These are phyloP conservation scores for Fraxinus cuspidata DNA, from an alignment of 257 asterid genomes.

Conservation along the genomic window DNA sequence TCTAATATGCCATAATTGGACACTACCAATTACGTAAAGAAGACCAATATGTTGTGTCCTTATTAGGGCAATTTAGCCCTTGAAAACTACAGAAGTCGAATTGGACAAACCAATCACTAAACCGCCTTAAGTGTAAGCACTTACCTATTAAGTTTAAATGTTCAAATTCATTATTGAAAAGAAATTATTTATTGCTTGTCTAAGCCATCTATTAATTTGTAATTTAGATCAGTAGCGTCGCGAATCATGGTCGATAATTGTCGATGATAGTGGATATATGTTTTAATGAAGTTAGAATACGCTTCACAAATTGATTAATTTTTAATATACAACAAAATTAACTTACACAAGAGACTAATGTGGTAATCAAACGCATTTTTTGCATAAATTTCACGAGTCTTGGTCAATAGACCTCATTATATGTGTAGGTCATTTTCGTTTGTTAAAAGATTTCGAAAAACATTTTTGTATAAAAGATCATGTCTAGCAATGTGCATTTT, in stretches of 20 bases:
- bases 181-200: too few relatives aligned
- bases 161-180: neutral
- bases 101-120: neutral
- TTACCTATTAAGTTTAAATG: neutral
- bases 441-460: too few relatives aligned
- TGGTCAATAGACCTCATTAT: neutral
- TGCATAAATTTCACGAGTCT: neutral
- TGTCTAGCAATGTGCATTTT: too few relatives aligned
- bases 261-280: neutral
- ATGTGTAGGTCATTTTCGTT: too few relatives aligned
- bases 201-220: too few relatives aligned
- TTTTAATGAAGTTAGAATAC: neutral
- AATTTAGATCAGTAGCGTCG: too few relatives aligned
- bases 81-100: neutral
- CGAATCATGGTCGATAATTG: neutral
- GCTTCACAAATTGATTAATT: too few relatives aligned
- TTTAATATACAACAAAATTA: too few relatives aligned
- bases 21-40: neutral
- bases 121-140: too few relatives aligned
- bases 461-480: too few relatives aligned
- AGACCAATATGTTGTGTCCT: neutral
- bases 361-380: too few relatives aligned
- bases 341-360: too few relatives aligned
- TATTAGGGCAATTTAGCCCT: neutral
- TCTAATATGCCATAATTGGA: neutral